Base-by-base conservation (phyloP, 2,329 filamentous ascomycete genomes). In the Ophiostoma montium region DNA sequence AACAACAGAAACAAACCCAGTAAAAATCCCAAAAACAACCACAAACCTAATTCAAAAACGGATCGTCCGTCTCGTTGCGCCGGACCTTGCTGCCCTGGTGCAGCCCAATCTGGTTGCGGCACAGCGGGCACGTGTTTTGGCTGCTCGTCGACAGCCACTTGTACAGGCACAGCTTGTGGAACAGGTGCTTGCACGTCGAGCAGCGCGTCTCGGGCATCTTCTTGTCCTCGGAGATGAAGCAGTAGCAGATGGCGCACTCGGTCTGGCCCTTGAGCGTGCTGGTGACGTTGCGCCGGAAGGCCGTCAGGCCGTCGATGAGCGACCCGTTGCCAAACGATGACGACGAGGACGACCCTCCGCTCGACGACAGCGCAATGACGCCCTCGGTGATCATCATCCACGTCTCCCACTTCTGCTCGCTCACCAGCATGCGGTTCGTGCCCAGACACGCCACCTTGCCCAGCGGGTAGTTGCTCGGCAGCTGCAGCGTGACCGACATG, bases 101-200 rank as follows among this genome's bases (percentile, higher is more conserved):
- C 50, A 79, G 80, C 48, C 78, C 75, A 63, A 95, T 95, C 19
- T 84, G 82, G 62, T 94, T 95, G 58, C 92, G 75, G 66, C 92
- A 98, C 55, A 98, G 70, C 44, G 92, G 92, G 65, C 92, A 98
- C 45, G 84, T 90, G 59, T 85, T 92, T 60, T 86, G 82, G 64
- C 86, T 94, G 62, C 88, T 95, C 58, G 76, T 90, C 72, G 86
- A 85, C 71, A 98, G 96, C 92, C 92, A 98, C 67, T 90, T 89
- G 70, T 87, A 95, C 66, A 98, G 66, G 67, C 92, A 98, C 2
- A 78, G 77, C 1, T 82, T 76, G 65, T 98, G 92, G 70, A 96
- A 98, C 48, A 85, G 70, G 65, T 98, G 90, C 71, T 88, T 90
- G 73, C 92, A 98, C 1, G 90, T 96, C 43, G 76, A 72, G 64